These are phyloP conservation scores for Puya raimondii DNA, from an alignment of 176 grass and related monocot genomes.

Conservation along the genomic window DNA sequence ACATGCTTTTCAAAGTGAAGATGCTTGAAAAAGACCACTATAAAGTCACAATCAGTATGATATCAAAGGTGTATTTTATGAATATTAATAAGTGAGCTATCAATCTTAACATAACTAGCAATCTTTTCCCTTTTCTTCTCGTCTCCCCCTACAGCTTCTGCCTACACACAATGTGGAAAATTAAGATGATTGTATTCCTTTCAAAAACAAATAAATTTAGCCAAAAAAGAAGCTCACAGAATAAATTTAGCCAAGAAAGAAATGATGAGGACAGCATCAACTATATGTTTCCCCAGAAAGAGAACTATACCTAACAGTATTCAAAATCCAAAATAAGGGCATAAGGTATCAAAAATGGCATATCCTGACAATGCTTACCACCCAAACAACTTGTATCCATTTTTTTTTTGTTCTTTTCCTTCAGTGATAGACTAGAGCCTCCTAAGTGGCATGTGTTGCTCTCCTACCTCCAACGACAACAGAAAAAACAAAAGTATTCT, in stretches of 20 bases:
- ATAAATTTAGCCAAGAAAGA: not conserved
- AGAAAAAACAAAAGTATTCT: not conserved
- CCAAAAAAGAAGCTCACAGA: not conserved
- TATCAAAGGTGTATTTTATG: not conserved
- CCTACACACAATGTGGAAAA: not conserved
- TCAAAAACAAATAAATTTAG: not conserved
- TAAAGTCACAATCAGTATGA: not conserved
- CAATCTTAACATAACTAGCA: not conserved
- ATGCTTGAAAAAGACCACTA: not conserved
- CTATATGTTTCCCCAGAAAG: not conserved
- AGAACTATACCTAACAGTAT: not conserved
- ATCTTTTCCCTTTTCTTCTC: not conserved
- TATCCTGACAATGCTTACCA: slow-evolving; percentile 2
- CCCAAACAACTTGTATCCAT: not conserved
- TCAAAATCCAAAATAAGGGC: not conserved
- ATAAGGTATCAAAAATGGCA: not conserved
- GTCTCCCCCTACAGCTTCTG: not conserved
- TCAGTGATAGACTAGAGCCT: not conserved
- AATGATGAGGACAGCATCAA: not conserved
- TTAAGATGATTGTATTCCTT: not conserved
- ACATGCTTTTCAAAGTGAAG: not conserved
- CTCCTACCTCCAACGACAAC: not conserved
- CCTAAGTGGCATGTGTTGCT: not conserved
- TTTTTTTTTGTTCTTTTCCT: not conserved
- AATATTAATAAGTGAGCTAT: not conserved